Evolutionary conservation across 2,329 filamentous ascomycete genomes (phyloP).

Genomic region (Proliferodiscus dingleyae): DNA sequence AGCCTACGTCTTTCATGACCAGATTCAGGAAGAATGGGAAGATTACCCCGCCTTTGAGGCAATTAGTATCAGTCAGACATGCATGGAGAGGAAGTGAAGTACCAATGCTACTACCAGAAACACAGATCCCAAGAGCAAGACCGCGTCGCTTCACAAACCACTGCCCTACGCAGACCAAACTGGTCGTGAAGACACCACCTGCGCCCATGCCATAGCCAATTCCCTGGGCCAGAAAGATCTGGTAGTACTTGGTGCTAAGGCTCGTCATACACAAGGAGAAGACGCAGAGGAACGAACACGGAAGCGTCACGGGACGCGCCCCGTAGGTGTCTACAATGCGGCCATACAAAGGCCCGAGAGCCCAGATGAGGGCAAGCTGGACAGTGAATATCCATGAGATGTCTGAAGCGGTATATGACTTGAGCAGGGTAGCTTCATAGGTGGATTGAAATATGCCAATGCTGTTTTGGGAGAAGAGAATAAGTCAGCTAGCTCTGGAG

Average conservation of each 20-base stretch:
- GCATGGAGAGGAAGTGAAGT: too few relatives aligned
- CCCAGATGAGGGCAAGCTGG: constrained; percentile 49
- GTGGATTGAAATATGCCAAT: constrained; percentile 54
- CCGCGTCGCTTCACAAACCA: too few relatives aligned
- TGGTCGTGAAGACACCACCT: constrained; percentile 42
- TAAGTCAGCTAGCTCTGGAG: too few relatives aligned
- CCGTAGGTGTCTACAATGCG: constrained; percentile 57
- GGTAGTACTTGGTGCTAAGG: constrained; percentile 49
- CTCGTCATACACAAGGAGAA: constrained; percentile 60
- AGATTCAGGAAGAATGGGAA: too few relatives aligned
- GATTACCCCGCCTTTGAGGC: too few relatives aligned
- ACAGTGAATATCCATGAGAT: constrained; percentile 56
- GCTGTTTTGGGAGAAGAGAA: too few relatives aligned
- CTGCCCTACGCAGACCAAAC: too few relatives aligned
- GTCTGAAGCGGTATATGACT: constrained; percentile 44
- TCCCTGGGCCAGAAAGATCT: constrained; percentile 45
- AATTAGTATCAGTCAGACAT: too few relatives aligned
- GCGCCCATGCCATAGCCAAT: constrained; percentile 42
- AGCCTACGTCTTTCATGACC: too few relatives aligned
- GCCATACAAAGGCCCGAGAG: constrained; percentile 55
- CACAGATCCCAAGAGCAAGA: too few relatives aligned
- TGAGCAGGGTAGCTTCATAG: constrained; percentile 46
- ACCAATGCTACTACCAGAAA: too few relatives aligned
- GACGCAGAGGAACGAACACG: constrained; percentile 51
- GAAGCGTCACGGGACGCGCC: constrained; percentile 48